A percentile compares a stretch with the other conserved stretches of the same genome.
Conservation (phyloP, 2,329 filamentous ascomycete genomes). For the Cytospora piceicola region DNA sequence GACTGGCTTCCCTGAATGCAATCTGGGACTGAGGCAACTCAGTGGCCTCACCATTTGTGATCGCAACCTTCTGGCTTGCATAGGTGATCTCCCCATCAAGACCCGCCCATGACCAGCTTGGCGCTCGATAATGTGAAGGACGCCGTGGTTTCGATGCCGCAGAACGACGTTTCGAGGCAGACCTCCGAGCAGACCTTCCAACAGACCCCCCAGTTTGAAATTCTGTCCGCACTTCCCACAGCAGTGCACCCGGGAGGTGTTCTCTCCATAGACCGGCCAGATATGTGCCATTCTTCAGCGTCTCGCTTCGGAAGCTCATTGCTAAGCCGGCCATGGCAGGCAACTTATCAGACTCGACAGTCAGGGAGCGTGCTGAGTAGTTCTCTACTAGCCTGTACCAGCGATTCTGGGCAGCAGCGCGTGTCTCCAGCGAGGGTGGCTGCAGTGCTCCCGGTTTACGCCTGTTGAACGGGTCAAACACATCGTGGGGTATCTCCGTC, state of each 20-base stretch:
- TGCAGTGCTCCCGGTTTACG: background rate
- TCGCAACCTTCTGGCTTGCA: background rate
- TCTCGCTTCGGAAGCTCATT: background rate
- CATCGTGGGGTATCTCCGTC: constrained; percentile 7
- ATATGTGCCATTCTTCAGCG: background rate
- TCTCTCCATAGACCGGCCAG: constrained; percentile 18
- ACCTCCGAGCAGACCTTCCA: background rate
- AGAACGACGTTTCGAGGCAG: background rate
- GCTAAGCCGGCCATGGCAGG: constrained; percentile 16
- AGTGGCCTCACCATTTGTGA: too few species aligned
- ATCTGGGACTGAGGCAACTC: background rate
- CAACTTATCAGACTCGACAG: constrained; percentile 16
- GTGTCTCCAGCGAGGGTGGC: background rate
- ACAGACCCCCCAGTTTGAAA: background rate
- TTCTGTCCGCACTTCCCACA: constrained; percentile 10
- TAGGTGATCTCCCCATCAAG: constrained; percentile 16
- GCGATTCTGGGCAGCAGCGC: background rate
- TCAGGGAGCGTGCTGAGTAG: constrained; percentile 16
- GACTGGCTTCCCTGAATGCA: background rate
- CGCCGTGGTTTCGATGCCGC: constrained; percentile 8
- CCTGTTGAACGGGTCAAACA: background rate
- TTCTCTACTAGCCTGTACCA: constrained; percentile 21
- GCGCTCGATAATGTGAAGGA: background rate
- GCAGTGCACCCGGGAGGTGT: constrained; percentile 10
- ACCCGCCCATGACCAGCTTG: constrained; percentile 23